phyloP scores from a whole-genome alignment of 169 alveolate genomes.

The Eimeria necatrix region DNA sequence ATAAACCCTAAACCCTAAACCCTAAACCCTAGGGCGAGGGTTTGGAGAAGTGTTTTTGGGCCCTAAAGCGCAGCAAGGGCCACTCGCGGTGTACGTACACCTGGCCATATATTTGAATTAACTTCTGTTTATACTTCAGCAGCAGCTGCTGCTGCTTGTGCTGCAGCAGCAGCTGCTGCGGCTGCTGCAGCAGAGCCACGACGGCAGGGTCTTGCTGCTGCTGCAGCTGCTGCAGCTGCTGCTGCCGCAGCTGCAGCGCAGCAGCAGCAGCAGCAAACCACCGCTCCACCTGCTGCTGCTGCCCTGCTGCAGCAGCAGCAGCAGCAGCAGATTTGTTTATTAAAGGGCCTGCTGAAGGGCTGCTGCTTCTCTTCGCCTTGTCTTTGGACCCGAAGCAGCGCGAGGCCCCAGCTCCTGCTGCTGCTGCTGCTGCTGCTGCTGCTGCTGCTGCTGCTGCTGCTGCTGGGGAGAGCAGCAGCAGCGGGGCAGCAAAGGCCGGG shows the following conservation, averaged over 20 bases:
- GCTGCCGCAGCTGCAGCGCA: background rate
- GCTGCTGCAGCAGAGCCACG: slow-evolving; percentile 10
- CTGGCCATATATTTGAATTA: background rate
- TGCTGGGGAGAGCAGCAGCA: no score
- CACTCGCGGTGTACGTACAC: slow-evolving; percentile 60
- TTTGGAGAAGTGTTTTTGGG: background rate
- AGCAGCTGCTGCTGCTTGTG: slow-evolving; percentile 31
- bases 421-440: no score
- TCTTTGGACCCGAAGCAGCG: slow-evolving; percentile 19
- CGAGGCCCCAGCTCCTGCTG: background rate
- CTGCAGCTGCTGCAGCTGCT: slow-evolving; percentile 39
- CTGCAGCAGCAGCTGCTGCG: slow-evolving; percentile 8
- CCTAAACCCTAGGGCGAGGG: slow-evolving; percentile 19
- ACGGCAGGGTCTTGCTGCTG: background rate
- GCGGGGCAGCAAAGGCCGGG: no score
- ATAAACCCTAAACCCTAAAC: slow-evolving; percentile 15
- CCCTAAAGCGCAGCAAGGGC: slow-evolving; percentile 13
- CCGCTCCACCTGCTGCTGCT: background rate
- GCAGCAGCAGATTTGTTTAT: background rate
- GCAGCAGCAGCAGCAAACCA: slow-evolving; percentile 61
- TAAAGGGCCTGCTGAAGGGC: slow-evolving; percentile 43
- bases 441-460: no score
- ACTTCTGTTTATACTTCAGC: background rate
- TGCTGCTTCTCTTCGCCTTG: background rate
- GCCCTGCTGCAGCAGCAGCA: background rate